Percentiles rank a stretch among this genome's conserved stretches.
phyloP scores from a whole-genome alignment of 2,329 filamentous ascomycete species.

The Leptographium radiaticola region DNA sequence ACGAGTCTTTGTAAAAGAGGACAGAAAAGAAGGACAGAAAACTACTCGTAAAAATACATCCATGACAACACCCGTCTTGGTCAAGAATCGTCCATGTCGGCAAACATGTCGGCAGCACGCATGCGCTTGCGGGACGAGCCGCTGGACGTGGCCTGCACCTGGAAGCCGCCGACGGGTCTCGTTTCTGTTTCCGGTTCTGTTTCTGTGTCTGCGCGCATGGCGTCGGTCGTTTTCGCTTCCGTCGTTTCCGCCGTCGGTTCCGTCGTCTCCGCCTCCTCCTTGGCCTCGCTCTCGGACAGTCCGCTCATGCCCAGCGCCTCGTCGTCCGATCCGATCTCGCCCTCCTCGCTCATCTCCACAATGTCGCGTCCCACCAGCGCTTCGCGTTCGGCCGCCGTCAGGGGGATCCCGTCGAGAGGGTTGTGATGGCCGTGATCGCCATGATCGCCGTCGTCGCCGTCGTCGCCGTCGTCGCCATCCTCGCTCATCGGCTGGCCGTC shows the following conservation, averaged over 20 bases:
- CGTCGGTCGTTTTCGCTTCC: neutral
- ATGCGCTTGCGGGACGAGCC: constrained; percentile 44
- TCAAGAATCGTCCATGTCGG: too few species aligned
- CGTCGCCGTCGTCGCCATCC: too few species aligned
- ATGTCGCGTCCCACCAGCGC: constrained; percentile 4
- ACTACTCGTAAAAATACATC: too few species aligned
- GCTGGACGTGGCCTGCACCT: constrained; percentile 13
- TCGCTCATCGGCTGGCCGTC: constrained; percentile 31
- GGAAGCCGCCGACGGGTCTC: constrained; percentile 12
- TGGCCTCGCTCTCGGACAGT: neutral
- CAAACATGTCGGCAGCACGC: constrained; percentile 79
- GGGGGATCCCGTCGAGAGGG: constrained; percentile 19
- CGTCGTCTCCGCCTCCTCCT: neutral
- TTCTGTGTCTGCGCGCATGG: neutral
- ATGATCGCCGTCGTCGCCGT: too few species aligned
- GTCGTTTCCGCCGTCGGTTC: neutral
- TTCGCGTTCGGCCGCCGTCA: constrained; percentile 20
- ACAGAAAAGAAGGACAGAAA: too few species aligned
- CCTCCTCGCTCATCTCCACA: constrained; percentile 12
- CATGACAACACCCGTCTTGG: too few species aligned
- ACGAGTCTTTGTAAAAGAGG: too few species aligned
- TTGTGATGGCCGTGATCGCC: too few species aligned
- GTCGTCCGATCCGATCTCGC: constrained; percentile 11
- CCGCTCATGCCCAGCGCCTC: constrained; percentile 6
- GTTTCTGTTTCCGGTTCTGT: neutral